Evolutionary conservation across 805 yeast genomes (phyloP).

Genomic region (Cyberlindnera sargentensis): DNA sequence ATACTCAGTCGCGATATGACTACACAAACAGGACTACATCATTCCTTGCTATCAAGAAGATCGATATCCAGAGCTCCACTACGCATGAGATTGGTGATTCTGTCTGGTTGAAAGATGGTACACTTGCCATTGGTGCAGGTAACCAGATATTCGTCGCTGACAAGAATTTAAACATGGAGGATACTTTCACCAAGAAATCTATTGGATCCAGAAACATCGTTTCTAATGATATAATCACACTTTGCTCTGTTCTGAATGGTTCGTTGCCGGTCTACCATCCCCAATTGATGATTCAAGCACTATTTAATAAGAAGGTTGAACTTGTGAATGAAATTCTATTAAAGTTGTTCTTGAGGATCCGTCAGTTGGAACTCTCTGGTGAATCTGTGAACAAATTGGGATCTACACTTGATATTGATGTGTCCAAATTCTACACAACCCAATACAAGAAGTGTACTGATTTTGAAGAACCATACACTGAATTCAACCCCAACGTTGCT

Average conservation of each 20-base stretch:
- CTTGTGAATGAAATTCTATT: constrained; percentile 52
- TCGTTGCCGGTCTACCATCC: constrained; percentile 90
- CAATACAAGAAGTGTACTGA: not conserved
- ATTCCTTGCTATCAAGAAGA: constrained; percentile 65
- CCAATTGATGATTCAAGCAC: constrained; percentile 69
- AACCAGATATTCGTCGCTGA: constrained; percentile 84
- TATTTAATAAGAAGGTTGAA: constrained; percentile 53
- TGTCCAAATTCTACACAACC: constrained; percentile 22
- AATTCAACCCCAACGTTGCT: constrained; percentile 37
- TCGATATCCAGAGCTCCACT: constrained; percentile 66
- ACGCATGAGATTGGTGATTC: constrained; percentile 84
- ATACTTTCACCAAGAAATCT: constrained; percentile 43
- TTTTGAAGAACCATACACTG: constrained; percentile 31
- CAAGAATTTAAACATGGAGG: constrained; percentile 50
- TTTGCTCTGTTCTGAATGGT: constrained; percentile 77
- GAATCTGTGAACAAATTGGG: constrained; percentile 18
- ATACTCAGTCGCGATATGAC: constrained; percentile 80
- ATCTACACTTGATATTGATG: constrained; percentile 25
- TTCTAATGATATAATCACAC: constrained; percentile 49
- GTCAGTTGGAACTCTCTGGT: constrained; percentile 43
- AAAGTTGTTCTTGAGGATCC: constrained; percentile 42
- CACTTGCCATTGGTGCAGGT: constrained; percentile 79
- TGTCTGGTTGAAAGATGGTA: constrained; percentile 75
- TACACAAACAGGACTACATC: constrained; percentile 77
- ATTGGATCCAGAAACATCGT: constrained; percentile 54